A percentile compares a stretch with the other conserved stretches of the same genome.
Conservation (phyloP, 1,139 yeast species). For the Diutina sp. region DNA sequence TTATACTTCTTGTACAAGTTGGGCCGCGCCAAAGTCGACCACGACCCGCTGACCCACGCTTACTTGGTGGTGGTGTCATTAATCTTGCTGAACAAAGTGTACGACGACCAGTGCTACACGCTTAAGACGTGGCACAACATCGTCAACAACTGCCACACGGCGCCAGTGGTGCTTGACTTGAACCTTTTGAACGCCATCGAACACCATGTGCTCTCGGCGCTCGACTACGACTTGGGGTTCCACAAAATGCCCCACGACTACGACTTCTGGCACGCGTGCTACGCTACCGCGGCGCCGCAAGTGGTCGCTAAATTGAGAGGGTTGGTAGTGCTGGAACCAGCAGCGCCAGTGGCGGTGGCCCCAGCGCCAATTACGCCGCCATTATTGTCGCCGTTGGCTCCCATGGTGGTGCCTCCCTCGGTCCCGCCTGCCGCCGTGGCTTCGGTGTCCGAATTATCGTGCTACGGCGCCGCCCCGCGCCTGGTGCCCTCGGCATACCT, state of each 20-base stretch:
- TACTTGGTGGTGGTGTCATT: background rate
- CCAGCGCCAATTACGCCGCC: background rate
- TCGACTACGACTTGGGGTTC: background rate
- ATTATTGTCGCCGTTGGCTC: background rate
- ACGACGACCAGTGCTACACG: conserved; percentile 2
- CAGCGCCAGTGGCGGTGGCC: background rate
- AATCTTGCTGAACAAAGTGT: background rate
- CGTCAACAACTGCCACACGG: background rate
- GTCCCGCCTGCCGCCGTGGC: background rate
- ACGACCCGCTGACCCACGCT: background rate
- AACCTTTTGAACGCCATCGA: background rate
- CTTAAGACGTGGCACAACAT: conserved; percentile 2
- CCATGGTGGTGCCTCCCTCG: background rate
- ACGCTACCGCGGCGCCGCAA: background rate
- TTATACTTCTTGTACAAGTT: conserved; percentile 18
- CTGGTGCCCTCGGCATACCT: background rate
- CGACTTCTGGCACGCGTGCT: background rate
- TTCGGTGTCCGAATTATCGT: background rate
- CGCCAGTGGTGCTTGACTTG: background rate
- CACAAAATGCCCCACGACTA: background rate
- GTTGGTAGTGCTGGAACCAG: background rate
- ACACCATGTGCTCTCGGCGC: background rate
- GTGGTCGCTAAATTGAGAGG: background rate
- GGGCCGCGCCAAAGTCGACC: background rate
- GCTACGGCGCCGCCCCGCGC: background rate